These are phyloP conservation scores for Schwanniomyces sp. DNA, from an alignment of 805 yeast species.

Conservation along the genomic window DNA sequence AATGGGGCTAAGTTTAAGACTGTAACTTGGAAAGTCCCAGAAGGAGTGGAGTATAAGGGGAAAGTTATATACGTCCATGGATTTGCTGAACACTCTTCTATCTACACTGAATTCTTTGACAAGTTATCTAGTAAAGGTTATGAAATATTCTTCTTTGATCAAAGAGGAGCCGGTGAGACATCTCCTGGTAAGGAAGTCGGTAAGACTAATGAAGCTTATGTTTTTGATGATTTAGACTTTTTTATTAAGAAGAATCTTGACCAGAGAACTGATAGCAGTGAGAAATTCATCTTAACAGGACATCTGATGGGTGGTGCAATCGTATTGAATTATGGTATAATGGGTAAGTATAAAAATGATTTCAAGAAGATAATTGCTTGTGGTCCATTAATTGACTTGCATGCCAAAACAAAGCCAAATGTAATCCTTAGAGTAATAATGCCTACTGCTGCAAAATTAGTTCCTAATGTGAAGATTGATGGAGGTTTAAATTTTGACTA, in stretches of 20 bases:
- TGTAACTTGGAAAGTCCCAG: constrained; percentile 41
- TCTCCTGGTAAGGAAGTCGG: constrained; percentile 56
- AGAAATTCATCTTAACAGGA: constrained; percentile 56
- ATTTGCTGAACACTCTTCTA: constrained; percentile 56
- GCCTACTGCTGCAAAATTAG: constrained; percentile 33
- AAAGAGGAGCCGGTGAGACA: constrained; percentile 74
- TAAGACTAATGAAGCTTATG: constrained; percentile 53
- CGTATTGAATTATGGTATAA: constrained; percentile 57
- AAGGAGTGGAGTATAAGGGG: constrained; percentile 41
- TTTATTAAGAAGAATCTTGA: constrained; percentile 49
- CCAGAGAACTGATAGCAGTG: constrained; percentile 24
- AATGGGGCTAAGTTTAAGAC: constrained; percentile 43
- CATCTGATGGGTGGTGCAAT: constrained; percentile 87
- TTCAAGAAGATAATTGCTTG: constrained; percentile 48
- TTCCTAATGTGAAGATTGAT: constrained; percentile 54
- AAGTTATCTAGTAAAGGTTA: constrained; percentile 51
- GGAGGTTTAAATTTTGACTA: constrained; percentile 56
- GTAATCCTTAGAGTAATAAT: constrained; percentile 37
- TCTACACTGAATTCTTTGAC: constrained; percentile 57
- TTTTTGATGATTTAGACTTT: constrained; percentile 59
- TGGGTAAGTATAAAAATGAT: constrained; percentile 49
- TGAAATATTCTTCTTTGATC: constrained; percentile 69
- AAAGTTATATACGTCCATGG: constrained; percentile 69
- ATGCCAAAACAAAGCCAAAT: constrained; percentile 61
- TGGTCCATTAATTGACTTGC: constrained; percentile 62